phyloP scores from a whole-genome alignment of 805 yeast species.

The Metschnikowia lunata region DNA sequence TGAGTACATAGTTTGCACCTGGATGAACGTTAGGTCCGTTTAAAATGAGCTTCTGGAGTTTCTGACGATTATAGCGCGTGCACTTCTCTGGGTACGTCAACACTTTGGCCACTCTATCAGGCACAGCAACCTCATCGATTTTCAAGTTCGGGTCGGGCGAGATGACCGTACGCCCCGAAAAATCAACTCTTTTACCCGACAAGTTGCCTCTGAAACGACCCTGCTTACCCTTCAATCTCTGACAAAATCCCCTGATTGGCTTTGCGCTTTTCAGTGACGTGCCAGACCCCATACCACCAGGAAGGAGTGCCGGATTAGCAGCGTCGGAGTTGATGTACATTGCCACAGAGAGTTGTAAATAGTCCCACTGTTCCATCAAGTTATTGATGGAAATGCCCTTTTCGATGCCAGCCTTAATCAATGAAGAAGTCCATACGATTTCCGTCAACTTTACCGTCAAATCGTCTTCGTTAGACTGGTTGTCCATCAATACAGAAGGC shows the following conservation, averaged over 20 bases:
- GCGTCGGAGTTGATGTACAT: constrained; percentile 97
- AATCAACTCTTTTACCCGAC: constrained; percentile 98
- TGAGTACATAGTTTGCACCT: constrained; percentile 90
- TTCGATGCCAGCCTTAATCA: constrained; percentile 90
- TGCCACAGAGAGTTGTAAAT: constrained; percentile 89
- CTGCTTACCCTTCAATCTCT: constrained; percentile 95
- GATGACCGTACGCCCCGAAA: constrained; percentile 96
- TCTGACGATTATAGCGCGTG: constrained; percentile 77
- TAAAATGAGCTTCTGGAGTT: constrained; percentile 65
- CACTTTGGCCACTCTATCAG: constrained; percentile 93
- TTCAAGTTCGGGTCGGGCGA: constrained; percentile 96
- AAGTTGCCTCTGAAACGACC: constrained; percentile 98
- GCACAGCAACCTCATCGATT: constrained; percentile 97
- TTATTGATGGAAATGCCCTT: constrained; percentile 91
- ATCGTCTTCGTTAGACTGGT: constrained; percentile 95
- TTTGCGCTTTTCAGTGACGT: constrained; percentile 48
- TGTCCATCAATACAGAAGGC: constrained; percentile 92
- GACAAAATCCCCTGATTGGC: constrained; percentile 94
- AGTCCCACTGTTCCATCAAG: constrained; percentile 99
- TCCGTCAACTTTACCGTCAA: constrained; percentile 93
- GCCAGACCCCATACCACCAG: constrained; percentile 57
- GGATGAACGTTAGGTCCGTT: constrained; percentile 91
- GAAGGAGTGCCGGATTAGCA: constrained; percentile 72
- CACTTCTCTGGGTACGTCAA: constrained; percentile 95
- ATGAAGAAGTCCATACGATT: constrained; percentile 93